A percentile compares a stretch with the other conserved stretches of the same genome.
These are phyloP conservation scores for Phialemoniopsis sp. DNA, from an alignment of 2,329 filamentous ascomycete species.

Conservation along the genomic window DNA sequence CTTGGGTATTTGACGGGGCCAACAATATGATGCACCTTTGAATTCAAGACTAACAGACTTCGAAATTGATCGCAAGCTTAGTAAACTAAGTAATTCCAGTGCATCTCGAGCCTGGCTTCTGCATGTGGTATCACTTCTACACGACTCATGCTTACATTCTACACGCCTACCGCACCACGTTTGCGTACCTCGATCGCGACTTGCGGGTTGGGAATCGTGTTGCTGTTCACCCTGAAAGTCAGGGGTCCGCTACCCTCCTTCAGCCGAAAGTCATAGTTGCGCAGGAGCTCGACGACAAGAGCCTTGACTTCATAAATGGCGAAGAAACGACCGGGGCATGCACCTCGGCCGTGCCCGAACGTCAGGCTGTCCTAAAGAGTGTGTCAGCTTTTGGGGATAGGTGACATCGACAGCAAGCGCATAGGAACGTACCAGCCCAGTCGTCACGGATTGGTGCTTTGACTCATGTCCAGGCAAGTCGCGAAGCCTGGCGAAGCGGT, in stretches of 20 bases:
- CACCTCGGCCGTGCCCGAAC: slow-evolving; percentile 32
- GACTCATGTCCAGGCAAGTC: slow-evolving; percentile 8
- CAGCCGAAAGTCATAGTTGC: slow-evolving; percentile 17
- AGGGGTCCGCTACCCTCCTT: slow-evolving; percentile 5
- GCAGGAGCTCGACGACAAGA: slow-evolving; percentile 16
- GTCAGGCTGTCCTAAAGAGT: slow-evolving; percentile 13
- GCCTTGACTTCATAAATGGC: slow-evolving; percentile 28
- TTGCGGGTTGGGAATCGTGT: slow-evolving; percentile 1
- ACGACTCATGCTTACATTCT: too few relatives aligned
- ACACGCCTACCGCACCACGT: not conserved
- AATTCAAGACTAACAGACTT: too few relatives aligned
- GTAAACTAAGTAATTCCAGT: too few relatives aligned
- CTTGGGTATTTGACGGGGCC: too few relatives aligned
- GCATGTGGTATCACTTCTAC: too few relatives aligned
- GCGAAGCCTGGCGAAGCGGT: slow-evolving; percentile 16
- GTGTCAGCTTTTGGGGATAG: too few relatives aligned
- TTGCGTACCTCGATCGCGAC: slow-evolving; percentile 5
- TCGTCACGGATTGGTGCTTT: slow-evolving; percentile 23
- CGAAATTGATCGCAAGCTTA: too few relatives aligned
- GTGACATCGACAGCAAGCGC: too few relatives aligned
- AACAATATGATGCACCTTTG: too few relatives aligned
- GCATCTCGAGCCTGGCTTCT: too few relatives aligned
- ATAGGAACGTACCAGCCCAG: slow-evolving; percentile 6
- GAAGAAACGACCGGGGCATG: slow-evolving; percentile 33
- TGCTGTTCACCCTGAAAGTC: slow-evolving; percentile 1